Percentiles rank a stretch among this genome's conserved stretches.
Evolutionary conservation across 176 grass and related monocot species (phyloP).

Genomic region (Cymbopogon citratus): DNA sequence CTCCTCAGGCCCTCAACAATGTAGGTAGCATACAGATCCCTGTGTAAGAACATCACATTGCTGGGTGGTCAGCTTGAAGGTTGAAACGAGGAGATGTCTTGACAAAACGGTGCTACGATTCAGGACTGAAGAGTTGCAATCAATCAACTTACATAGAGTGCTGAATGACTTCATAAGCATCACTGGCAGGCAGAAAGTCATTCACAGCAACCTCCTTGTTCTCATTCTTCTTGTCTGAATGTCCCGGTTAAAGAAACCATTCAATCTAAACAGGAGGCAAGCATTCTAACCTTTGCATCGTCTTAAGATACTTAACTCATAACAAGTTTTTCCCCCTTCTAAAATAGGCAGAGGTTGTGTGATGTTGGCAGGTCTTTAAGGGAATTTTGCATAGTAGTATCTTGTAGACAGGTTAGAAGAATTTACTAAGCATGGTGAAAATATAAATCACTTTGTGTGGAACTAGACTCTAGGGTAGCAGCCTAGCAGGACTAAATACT

Average conservation of each 20-base stretch:
- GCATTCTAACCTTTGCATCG: neutral
- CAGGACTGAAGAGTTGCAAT: neutral
- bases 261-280: neutral
- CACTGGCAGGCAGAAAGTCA: constrained; percentile 65
- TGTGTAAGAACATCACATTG: constrained; percentile 18
- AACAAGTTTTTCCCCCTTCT: neutral
- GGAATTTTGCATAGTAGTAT: neutral
- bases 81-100: neutral
- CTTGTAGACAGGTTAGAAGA: neutral
- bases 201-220: constrained; percentile 98
- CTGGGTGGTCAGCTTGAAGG: neutral
- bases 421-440: neutral
- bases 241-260: constrained; percentile 30
- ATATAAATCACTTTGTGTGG: neutral
- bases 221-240: constrained; percentile 97
- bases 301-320: neutral
- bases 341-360: neutral
- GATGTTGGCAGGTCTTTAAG: neutral
- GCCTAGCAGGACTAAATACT: neutral
- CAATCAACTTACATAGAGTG: constrained; percentile 65
- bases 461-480: neutral
- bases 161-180: constrained; percentile 68
- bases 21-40: constrained; percentile 94
- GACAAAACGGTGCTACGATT: neutral
- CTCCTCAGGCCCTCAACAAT: constrained; percentile 86